A percentile compares a stretch with the other conserved stretches of the same genome.
Conservation (phyloP, 192 early-diverging fungal genomes). For the Backusella liffmaniae region DNA sequence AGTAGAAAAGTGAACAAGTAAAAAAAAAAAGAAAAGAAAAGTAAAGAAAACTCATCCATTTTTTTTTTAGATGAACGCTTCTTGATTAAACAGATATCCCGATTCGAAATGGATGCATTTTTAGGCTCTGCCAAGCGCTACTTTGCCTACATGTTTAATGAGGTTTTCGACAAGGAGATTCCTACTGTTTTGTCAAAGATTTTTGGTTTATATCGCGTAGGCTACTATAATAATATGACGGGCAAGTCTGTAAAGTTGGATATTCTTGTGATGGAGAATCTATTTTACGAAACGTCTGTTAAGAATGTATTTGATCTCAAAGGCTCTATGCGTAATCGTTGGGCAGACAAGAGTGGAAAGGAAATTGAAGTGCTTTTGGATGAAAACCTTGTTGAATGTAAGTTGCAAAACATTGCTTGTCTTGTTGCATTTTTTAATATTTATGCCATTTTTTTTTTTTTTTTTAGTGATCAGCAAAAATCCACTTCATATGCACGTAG, state of each 20-base stretch:
- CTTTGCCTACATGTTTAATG: conserved; percentile 82
- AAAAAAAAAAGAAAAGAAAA: too few species aligned
- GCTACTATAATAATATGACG: conserved; percentile 76
- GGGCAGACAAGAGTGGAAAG: conserved; percentile 82
- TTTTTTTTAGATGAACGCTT: conserved; percentile 75
- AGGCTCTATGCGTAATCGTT: conserved; percentile 92
- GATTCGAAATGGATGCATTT: conserved; percentile 85
- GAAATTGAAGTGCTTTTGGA: conserved; percentile 89
- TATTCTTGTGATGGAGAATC: conserved; percentile 94
- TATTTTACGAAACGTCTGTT: conserved; percentile 83
- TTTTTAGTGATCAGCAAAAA: conserved; percentile 69
- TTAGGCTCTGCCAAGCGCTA: conserved; percentile 87
- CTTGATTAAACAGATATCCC: conserved; percentile 87
- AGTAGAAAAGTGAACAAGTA: neutral
- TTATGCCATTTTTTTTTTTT: neutral
- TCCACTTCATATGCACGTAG: conserved; percentile 87
- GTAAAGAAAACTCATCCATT: neutral
- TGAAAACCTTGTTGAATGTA: conserved; percentile 89
- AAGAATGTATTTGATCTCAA: conserved; percentile 88
- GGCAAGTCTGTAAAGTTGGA: conserved; percentile 83
- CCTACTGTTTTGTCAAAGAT: conserved; percentile 86
- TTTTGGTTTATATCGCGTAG: conserved; percentile 89
- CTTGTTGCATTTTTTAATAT: neutral
- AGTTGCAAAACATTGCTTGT: conserved; percentile 14
- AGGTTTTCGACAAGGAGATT: conserved; percentile 79